Percentiles rank a stretch among this genome's conserved stretches.
These are phyloP conservation scores for Talaromyces wortmannii DNA, from an alignment of 495 filamentous ascomycete species.

Conservation along the genomic window DNA sequence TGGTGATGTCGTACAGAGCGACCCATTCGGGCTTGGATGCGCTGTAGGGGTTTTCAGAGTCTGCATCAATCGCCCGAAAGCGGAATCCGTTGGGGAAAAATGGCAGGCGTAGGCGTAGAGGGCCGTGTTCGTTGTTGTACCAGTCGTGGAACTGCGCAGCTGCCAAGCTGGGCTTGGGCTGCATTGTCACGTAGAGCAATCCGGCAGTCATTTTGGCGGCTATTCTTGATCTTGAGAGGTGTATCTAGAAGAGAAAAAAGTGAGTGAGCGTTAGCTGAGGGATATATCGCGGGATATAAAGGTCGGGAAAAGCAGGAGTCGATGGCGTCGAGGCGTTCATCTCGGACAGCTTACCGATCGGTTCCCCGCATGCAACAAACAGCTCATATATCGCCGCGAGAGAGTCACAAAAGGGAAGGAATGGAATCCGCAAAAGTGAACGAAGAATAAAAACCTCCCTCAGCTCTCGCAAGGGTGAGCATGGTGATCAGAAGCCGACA, in stretches of 20 bases:
- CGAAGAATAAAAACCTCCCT: not conserved
- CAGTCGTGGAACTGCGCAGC: constrained; percentile 74
- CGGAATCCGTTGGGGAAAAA: constrained; percentile 72
- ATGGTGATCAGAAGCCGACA: not conserved
- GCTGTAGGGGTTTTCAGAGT: not conserved
- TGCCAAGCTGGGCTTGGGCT: constrained; percentile 57
- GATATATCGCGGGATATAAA: not conserved
- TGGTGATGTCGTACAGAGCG: constrained; percentile 73
- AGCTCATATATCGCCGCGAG: not conserved
- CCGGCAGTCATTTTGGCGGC: constrained; percentile 33
- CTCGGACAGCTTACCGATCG: not conserved
- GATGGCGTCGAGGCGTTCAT: too few species aligned
- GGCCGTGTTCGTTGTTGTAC: constrained; percentile 88
- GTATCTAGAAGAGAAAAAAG: too few species aligned
- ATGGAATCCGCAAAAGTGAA: not conserved
- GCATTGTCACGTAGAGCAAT: constrained; percentile 75
- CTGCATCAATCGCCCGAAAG: constrained; percentile 58
- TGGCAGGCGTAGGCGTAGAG: constrained; percentile 63
- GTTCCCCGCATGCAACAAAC: not conserved
- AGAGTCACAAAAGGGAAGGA: not conserved
- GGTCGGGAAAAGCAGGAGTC: not conserved
- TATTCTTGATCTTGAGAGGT: not conserved
- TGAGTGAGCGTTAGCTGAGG: not conserved
- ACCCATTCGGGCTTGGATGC: constrained; percentile 57
- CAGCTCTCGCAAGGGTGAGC: not conserved